Evolutionary conservation across 495 filamentous ascomycete genomes (phyloP), one percentile per base, ranked within the genome.

Genomic region (Chaetomidium leptoderma): DNA sequence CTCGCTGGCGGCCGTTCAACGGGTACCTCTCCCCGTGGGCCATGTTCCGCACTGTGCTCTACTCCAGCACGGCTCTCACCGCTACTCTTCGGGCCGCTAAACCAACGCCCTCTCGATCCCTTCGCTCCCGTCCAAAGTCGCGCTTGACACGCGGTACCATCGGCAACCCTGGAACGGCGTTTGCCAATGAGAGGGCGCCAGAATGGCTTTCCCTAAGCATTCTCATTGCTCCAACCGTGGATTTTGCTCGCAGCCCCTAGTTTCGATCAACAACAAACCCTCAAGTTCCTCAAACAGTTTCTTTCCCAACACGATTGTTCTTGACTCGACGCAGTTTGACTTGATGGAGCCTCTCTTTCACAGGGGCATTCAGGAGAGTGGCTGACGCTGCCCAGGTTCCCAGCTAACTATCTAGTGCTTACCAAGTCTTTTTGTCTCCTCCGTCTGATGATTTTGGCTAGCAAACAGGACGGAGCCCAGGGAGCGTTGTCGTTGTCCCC

Each of bases 81-180:
- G 69, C 69, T 71, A 69, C 67, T 71, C 66, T 52, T 52, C 29
- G 42, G 19, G 52, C 35, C 43, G 46, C 57, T 70, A 67, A 55
- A 62, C 33, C 51, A 56, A 69, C 66, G 57, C 63, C 69, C 57
- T 54, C 58, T 40, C 42, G 30, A 35, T 6, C 33, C 21, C 32
- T 42, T 30, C 14, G 54, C 44, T 48, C 57, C 27, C 57, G 45
- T 24, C 21, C 49, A 44, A 46, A 56, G 52, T 40, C 53, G 53
- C 54, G 53, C 58, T 64, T 45, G 53, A 58, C 52, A 63, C 59
- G 48, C 56, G 57, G 42, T 55, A 10, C 42, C 51, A 46, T 42
- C 29, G 42, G 27, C 26, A n/a, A 57, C 32, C 51, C 36, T 51
- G 44, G 49, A 40, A 35, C 11, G 23, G 32, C 13, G 0, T 26